Evolutionary conservation across 78 protist genomes (phyloP), one percentile per base, ranked within the genome.

Genomic region (Anaeramoeba ignava): DNA sequence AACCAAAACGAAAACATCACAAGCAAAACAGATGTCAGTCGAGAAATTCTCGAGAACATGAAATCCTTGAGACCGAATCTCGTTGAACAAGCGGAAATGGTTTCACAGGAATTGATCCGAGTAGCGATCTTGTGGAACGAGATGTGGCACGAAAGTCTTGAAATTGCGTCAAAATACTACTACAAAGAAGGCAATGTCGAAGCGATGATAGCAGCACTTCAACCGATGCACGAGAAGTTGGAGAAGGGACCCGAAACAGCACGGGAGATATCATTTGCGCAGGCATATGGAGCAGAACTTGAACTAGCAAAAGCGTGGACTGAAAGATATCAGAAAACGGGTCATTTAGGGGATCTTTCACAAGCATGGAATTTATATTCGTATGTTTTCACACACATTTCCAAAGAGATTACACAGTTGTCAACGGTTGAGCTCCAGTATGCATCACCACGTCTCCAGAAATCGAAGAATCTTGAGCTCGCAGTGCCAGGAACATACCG

Each of bases 61-160:
- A 23, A 31, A 84, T 92, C 3, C 92, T 34, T 38, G n/a, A 3
- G 80, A 38, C 88, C 36, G 1, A 17, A 40, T 2, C 41, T 88
- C 27, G 83, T 82, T 37, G 88, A 34, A 36, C 94, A 95, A 89
- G 97, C 99, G 37, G 34, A 78, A 78, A 81, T 97, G 38, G 98
- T 96, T 8, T 12, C 84, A 38, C 42, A 83, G 78, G 99, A 97
- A 87, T 90, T 97, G 81, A 96, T 97, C 54, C 93, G 99, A 34
- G 95, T 93, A 3, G 97, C 99, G 78, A 96, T 96, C 85, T 82
- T 97, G 23, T 96, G 98, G 99, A 91, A 89, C 79, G 99, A 97
- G 85, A 1, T 88, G 95, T 97, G 98, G 98, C 92, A 93, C 84
- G 99, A 94, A 87, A 96, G 95, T 23, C 40, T 97, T 3, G 98